Conservation (phyloP, 2,329 filamentous ascomycete species). For the Paraphoma sp. region DNA sequence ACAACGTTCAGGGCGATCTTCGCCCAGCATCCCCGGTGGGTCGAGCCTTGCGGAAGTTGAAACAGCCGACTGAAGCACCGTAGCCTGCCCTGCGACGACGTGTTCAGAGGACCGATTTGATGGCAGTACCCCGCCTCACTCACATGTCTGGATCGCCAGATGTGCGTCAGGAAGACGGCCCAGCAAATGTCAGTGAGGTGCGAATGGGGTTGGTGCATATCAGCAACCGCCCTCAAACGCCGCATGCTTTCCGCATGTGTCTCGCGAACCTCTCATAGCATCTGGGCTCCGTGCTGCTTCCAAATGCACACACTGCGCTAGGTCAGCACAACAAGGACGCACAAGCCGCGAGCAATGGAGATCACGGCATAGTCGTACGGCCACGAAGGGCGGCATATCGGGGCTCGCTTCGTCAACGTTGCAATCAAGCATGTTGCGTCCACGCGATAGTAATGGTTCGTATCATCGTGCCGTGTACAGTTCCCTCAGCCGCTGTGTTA, state of each 20-base stretch:
- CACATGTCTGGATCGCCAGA: slow-evolving; percentile 17
- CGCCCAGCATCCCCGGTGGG: slow-evolving; percentile 12
- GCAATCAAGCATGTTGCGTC: slow-evolving; percentile 11
- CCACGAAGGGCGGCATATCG: slow-evolving; percentile 12
- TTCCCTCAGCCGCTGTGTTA: slow-evolving; percentile 20
- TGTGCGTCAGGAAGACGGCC: slow-evolving; percentile 5
- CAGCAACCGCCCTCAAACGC: background rate
- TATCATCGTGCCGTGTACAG: slow-evolving; percentile 8
- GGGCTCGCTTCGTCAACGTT: slow-evolving; percentile 12
- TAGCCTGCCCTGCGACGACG: slow-evolving; percentile 20
- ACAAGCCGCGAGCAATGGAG: slow-evolving; percentile 7
- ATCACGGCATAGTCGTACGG: slow-evolving; percentile 18
- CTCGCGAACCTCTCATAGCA: background rate
- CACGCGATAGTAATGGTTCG: slow-evolving; percentile 2
- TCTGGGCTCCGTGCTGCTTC: background rate
- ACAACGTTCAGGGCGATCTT: slow-evolving; percentile 31
- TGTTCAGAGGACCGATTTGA: slow-evolving; percentile 3
- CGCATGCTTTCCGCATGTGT: background rate
- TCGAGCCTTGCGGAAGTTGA: slow-evolving; percentile 24
- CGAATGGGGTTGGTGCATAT: slow-evolving; percentile 1
- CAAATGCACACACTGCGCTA: slow-evolving; percentile 4
- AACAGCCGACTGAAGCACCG: slow-evolving; percentile 34
- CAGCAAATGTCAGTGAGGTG: slow-evolving; percentile 17
- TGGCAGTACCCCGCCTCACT: slow-evolving; percentile 26
- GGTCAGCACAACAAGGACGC: background rate